A percentile compares a stretch with the other conserved stretches of the same genome.
These are phyloP conservation scores for Crithidia bombi DNA, from an alignment of 208 protist species.

Conservation along the genomic window DNA sequence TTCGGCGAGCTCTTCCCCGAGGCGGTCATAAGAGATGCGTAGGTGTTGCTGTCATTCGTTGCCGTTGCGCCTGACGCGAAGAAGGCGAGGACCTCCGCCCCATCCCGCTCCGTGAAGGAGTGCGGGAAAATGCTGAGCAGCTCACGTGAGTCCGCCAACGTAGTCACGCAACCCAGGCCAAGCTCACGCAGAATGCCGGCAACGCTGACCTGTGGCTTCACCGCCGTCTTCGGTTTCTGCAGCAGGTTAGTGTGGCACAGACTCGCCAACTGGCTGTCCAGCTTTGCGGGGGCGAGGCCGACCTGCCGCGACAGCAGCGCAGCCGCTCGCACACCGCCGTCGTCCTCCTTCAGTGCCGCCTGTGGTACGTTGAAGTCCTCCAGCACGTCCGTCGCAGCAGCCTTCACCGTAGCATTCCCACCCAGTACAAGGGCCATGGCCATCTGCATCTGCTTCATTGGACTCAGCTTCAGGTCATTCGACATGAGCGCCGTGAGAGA, in stretches of 20 bases:
- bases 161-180: conserved; percentile 85
- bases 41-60: conserved; percentile 73
- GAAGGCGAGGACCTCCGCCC: conserved; percentile 86
- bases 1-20: conserved; percentile 60
- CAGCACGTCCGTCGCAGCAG: conserved; percentile 64
- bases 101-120: conserved; percentile 75
- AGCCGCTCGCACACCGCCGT: conserved; percentile 48
- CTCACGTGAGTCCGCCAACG: conserved; percentile 76
- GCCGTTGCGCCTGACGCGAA: conserved; percentile 80
- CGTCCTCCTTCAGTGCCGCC: conserved; percentile 61
- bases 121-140: conserved; percentile 82
- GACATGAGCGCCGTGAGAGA: conserved; percentile 62
- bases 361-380: conserved; percentile 58
- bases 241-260: conserved; percentile 32
- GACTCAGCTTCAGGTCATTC: conserved; percentile 66
- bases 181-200: conserved; percentile 82
- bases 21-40: conserved; percentile 73
- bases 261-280: conserved; percentile 59
- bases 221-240: conserved; percentile 31
- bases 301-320: conserved; percentile 73
- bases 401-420: conserved; percentile 49
- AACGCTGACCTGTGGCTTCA: conserved; percentile 62
- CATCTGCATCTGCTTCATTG: conserved; percentile 78
- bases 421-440: conserved; percentile 68
- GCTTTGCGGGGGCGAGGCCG: conserved; percentile 36